phyloP scores from a whole-genome alignment of 305 asterid genomes.

The Fraxinus angustifolia region DNA sequence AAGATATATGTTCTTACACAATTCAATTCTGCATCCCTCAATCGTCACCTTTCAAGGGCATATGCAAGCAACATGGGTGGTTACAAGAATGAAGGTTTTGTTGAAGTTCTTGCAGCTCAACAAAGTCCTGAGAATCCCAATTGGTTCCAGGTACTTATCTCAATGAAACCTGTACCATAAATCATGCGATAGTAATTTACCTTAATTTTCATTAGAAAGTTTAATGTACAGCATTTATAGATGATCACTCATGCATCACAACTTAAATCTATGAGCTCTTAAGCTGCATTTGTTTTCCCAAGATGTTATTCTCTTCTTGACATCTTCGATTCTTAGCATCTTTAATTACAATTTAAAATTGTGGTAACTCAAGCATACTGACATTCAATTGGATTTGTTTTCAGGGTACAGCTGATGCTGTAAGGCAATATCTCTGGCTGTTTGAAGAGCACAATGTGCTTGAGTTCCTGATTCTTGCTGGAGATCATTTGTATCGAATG shows the following conservation, averaged over 20 bases:
- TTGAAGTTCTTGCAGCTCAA: constrained; percentile 97
- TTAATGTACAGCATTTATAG: background rate
- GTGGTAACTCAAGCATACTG: background rate
- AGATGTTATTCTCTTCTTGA: constrained; percentile 5
- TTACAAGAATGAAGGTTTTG: constrained; percentile 81
- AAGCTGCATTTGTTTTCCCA: constrained; percentile 12
- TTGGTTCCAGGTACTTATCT: constrained; percentile 74
- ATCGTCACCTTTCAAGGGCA: constrained; percentile 92
- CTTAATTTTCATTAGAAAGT: background rate
- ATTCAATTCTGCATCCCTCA: constrained; percentile 92
- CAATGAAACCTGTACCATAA: background rate
- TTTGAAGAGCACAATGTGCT: constrained; percentile 84
- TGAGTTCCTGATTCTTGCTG: constrained; percentile 82
- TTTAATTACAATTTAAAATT: constrained; percentile 10
- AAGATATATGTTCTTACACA: constrained; percentile 94
- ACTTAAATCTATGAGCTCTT: constrained; percentile 8
- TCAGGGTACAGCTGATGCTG: constrained; percentile 97
- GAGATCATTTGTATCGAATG: constrained; percentile 92
- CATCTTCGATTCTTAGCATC: background rate
- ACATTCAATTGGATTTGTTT: constrained; percentile 14
- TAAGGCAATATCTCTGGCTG: constrained; percentile 85
- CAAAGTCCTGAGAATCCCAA: constrained; percentile 93
- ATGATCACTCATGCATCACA: background rate
- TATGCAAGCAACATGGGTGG: constrained; percentile 91
- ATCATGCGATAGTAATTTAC: background rate